Evolutionary conservation across 176 grass and related monocot species (phyloP), one percentile per base, ranked within the genome.

Genomic region (Pharus latifolius): DNA sequence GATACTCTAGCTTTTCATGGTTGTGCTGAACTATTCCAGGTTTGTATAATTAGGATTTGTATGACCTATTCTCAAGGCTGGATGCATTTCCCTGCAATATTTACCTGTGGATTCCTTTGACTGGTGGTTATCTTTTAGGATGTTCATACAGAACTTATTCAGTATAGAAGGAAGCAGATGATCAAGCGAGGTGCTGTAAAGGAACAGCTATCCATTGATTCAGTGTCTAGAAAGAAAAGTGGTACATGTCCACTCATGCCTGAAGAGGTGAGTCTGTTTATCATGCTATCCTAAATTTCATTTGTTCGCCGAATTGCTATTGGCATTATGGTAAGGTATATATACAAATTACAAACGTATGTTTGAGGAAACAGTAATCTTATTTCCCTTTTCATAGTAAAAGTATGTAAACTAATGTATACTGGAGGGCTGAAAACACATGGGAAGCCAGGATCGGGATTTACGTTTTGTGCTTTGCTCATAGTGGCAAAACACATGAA

Each of bases 1-100:
- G 89, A 97, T 73, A 85, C 87, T 77, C 63, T 99, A 83, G 95
- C 95, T 70, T 94, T 91, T 91, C 95, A 99, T 94, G 95, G 95
- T 56, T 99, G 90, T 56, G 95, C 95, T 63, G 95, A 99, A 86
- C 87, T 84, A 33, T 99, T 91, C 78, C 90, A 99, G 90, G 95
- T 99, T 84, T 32, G 49, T 79, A 63, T 76, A 49, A 2, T 65
- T 74, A 15, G 55, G 52, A 48, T 82, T 56, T 10, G 49, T 50
- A 62, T 47, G 6, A 59, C 78, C 51, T 42, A 40, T 35, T 78
- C 27, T 56, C 11, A 54, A 44, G 6, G 13, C 11, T 70, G 35
- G 32, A 72, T 40, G 1, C 16, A 41, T 48, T 71, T 33, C 6
- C 9, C 20, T 78, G 1, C 0, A 37, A 48, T 40, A 49, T 63